A percentile compares a stretch with the other conserved stretches of the same genome.
These are phyloP conservation scores for Vanderwaltozyma tropicalis DNA, from an alignment of 805 yeast species.

Conservation along the genomic window DNA sequence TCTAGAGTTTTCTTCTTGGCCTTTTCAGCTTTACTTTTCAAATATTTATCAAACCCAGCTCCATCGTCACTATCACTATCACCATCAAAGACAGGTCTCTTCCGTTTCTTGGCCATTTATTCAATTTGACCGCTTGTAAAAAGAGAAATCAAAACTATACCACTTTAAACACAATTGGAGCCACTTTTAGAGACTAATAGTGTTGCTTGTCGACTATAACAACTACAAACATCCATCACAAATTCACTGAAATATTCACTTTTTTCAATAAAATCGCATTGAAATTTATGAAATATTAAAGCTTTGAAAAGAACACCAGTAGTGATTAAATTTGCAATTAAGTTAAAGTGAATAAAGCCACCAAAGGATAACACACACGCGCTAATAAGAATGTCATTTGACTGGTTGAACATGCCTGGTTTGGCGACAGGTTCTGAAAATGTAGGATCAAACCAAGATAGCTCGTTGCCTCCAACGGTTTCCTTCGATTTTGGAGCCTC, in stretches of 20 bases:
- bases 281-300: too few relatives aligned
- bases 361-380: background rate
- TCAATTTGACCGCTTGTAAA: too few relatives aligned
- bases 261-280: too few relatives aligned
- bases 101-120: slow-evolving; percentile 1
- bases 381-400: slow-evolving; percentile 32
- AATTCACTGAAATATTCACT: too few relatives aligned
- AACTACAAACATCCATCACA: too few relatives aligned
- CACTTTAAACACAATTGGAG: too few relatives aligned
- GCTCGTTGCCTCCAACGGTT: slow-evolving; percentile 39
- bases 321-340: background rate
- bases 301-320: too few relatives aligned
- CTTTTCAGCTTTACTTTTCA: background rate
- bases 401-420: slow-evolving; percentile 42
- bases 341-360: background rate
- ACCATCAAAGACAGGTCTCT: background rate
- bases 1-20: background rate
- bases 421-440: slow-evolving; percentile 16
- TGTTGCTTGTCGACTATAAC: too few relatives aligned
- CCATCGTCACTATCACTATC: background rate
- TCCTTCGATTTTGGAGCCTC: slow-evolving; percentile 35
- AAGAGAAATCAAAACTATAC: too few relatives aligned
- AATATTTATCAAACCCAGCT: background rate
- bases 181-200: too few relatives aligned
- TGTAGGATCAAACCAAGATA: background rate